A percentile compares a stretch with the other conserved stretches of the same genome.
Conservation (phyloP, 805 yeast genomes). For the Saccharomycopsis amapae region DNA sequence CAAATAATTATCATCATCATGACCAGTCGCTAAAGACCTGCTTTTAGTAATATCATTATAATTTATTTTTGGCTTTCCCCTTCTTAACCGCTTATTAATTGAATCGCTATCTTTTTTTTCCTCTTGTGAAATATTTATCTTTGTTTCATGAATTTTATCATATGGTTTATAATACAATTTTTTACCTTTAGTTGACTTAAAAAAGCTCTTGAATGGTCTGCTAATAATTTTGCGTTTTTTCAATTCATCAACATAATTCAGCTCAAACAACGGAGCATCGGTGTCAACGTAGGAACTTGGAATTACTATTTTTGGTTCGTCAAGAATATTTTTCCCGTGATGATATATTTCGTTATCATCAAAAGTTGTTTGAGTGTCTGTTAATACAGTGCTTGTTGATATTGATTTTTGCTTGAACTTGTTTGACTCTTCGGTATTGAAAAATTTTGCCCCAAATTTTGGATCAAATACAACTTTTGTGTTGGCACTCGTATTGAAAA, state of each 20-base stretch:
- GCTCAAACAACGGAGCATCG: neutral
- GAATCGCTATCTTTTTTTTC: neutral
- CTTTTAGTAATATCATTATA: neutral
- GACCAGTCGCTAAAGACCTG: neutral
- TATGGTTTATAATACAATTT: neutral
- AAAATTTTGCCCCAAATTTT: slow-evolving; percentile 16
- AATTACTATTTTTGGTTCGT: neutral
- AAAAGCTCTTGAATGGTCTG: neutral
- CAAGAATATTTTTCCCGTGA: no score
- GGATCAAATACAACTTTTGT: slow-evolving; percentile 17
- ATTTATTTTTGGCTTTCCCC: neutral
- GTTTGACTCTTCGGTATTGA: slow-evolving; percentile 8
- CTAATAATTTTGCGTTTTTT: neutral
- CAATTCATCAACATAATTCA: neutral
- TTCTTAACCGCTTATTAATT: neutral
- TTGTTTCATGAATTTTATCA: no score
- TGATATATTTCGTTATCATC: no score
- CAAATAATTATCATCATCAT: neutral
- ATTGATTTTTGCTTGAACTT: no score
- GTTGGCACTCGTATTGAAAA: slow-evolving; percentile 5
- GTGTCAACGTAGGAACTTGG: neutral
- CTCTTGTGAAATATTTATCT: neutral
- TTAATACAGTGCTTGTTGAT: no score
- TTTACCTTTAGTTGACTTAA: neutral
- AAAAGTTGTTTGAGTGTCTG: no score